Conservation (phyloP, 768 basidiomycete species). For the Phaffia australis region DNA sequence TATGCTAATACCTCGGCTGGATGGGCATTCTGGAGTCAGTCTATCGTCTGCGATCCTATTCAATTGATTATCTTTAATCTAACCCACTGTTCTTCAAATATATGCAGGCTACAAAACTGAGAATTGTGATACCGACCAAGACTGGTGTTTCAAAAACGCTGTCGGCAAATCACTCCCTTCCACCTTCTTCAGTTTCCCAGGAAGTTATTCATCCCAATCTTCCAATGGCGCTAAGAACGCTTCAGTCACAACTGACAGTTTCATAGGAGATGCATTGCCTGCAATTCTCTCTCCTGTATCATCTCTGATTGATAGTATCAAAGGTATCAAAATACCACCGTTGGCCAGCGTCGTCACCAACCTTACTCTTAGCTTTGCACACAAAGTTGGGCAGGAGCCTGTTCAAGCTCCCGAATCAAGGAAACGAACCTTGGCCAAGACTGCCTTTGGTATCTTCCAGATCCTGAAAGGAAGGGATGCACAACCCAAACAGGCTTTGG, state of each 20-base stretch:
- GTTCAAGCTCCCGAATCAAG: background rate
- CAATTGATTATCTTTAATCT: conserved; percentile 7
- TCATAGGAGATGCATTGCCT: conserved; percentile 26
- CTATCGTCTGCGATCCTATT: background rate
- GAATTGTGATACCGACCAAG: conserved; percentile 48
- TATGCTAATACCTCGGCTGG: conserved; percentile 52
- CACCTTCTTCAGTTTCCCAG: conserved; percentile 50
- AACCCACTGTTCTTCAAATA: background rate
- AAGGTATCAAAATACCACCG: conserved; percentile 25
- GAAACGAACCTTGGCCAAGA: too few species aligned
- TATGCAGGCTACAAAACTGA: conserved; percentile 52
- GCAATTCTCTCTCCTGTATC: conserved; percentile 25
- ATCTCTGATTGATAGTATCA: conserved; percentile 17
- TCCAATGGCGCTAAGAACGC: conserved; percentile 20
- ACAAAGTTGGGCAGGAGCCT: conserved; percentile 1
- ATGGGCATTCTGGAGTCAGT: conserved; percentile 61
- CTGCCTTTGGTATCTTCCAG: too few species aligned
- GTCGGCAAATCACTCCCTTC: conserved; percentile 50
- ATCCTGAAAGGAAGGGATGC: too few species aligned
- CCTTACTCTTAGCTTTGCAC: conserved; percentile 28
- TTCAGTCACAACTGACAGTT: conserved; percentile 9
- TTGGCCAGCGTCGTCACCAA: conserved; percentile 26
- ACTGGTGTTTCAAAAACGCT: conserved; percentile 59
- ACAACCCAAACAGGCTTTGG: background rate
- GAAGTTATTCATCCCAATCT: conserved; percentile 15